Conservation (phyloP, 176 grass and related monocot species). For the Oryza longistaminata region DNA sequence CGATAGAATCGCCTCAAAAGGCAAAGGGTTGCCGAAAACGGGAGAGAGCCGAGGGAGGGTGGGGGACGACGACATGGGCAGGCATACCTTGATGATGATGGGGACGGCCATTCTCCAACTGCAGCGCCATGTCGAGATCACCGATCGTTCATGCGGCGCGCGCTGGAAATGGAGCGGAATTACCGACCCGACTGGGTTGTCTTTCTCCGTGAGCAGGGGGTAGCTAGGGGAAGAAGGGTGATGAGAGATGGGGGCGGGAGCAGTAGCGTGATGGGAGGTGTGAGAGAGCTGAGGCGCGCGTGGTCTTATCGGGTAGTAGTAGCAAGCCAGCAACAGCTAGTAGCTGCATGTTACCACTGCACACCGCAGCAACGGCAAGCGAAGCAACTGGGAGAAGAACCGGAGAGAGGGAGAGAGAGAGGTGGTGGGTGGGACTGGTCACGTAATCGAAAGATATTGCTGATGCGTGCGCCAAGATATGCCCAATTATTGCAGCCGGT, state of each 20-base stretch:
- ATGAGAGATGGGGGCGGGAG: background rate
- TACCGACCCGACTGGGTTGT: background rate
- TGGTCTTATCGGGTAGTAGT: slow-evolving; percentile 6
- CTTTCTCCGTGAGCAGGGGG: background rate
- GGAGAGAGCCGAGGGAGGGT: background rate
- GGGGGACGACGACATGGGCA: background rate
- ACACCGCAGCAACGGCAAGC: background rate
- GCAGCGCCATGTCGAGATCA: slow-evolving; percentile 42
- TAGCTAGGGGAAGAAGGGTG: background rate
- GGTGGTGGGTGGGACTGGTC: slow-evolving; percentile 14
- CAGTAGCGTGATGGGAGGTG: background rate
- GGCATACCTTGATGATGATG: slow-evolving; percentile 26
- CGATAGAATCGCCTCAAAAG: background rate
- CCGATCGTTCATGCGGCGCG: slow-evolving; percentile 5
- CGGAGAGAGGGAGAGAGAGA: no score
- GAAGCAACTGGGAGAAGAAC: no score
- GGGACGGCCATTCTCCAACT: slow-evolving; percentile 41
- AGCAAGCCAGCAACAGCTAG: background rate
- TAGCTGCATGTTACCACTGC: no score
- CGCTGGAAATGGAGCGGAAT: background rate
- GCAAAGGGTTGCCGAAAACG: slow-evolving; percentile 5
- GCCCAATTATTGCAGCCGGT: slow-evolving; percentile 43
- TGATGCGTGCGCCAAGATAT: slow-evolving; percentile 42
- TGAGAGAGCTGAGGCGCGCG: background rate
- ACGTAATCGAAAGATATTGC: slow-evolving; percentile 35